Conservation (phyloP, 176 grass and related monocot genomes). For the Carex pumila region DNA sequence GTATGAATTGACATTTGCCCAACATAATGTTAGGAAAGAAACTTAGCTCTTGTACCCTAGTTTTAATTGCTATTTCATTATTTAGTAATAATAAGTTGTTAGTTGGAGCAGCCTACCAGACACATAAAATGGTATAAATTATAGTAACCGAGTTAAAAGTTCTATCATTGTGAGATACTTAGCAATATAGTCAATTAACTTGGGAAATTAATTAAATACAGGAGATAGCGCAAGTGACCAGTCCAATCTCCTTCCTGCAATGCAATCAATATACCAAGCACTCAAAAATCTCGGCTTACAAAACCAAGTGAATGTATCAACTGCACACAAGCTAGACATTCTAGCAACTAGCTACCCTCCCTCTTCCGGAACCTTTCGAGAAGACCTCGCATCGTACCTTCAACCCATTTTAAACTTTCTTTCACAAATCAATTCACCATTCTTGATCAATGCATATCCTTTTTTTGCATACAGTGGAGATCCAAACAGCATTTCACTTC, state of each 20-base stretch:
- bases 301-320: constrained; percentile 46
- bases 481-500: constrained; percentile 45
- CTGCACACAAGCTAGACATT: constrained; percentile 54
- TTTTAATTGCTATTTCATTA: not conserved
- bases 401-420: constrained; percentile 60
- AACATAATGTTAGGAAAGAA: not conserved
- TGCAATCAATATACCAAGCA: constrained; percentile 52
- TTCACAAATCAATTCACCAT: constrained; percentile 36
- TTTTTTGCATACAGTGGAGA: constrained; percentile 69
- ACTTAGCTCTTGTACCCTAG: not conserved
- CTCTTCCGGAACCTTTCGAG: constrained; percentile 53
- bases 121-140: not conserved
- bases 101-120: not conserved
- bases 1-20: not conserved
- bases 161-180: not conserved
- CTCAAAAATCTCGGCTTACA: constrained; percentile 28
- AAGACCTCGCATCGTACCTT: constrained; percentile 50
- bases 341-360: constrained; percentile 60
- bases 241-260: constrained; percentile 58
- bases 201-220: not conserved
- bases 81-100: not conserved
- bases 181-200: not conserved
- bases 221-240: constrained; percentile 30
- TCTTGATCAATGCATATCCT: constrained; percentile 71
- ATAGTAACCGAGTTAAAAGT: not conserved